These are phyloP conservation scores for Tuber microsphaerosporum DNA, from an alignment of 495 filamentous ascomycete species.

Conservation along the genomic window DNA sequence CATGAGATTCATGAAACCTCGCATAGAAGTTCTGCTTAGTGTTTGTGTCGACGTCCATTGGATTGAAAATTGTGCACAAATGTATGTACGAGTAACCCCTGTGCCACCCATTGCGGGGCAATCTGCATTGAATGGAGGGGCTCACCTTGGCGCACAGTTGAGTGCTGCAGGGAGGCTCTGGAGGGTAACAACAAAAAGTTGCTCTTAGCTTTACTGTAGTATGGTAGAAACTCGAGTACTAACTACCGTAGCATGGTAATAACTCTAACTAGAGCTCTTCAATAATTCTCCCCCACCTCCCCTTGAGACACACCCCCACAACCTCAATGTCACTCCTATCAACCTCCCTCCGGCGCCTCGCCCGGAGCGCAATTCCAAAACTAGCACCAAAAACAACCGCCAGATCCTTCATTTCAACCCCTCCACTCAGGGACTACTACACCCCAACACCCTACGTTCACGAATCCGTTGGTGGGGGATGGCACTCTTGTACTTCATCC, in stretches of 20 bases:
- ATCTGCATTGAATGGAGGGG: not conserved
- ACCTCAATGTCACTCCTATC: conserved; percentile 11
- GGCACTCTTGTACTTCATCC: conserved; percentile 39
- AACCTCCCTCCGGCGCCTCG: conserved; percentile 11
- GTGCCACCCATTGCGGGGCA: not conserved
- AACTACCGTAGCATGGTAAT: not conserved
- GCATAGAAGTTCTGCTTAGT: conserved; percentile 33
- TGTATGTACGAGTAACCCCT: not conserved
- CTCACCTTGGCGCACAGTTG: not conserved
- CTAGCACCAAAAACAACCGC: not conserved
- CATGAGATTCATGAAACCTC: conserved; percentile 25
- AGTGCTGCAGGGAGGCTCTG: not conserved
- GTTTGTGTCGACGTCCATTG: conserved; percentile 28
- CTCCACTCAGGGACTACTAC: conserved; percentile 31
- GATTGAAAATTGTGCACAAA: not conserved
- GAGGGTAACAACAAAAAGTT: conserved; percentile 19
- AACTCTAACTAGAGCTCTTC: not conserved
- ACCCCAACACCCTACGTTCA: conserved; percentile 39
- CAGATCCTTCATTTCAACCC: conserved; percentile 17
- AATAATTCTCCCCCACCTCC: not conserved
- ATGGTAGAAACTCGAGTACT: not conserved
- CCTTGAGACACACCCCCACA: conserved; percentile 8
- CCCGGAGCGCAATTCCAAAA: conserved; percentile 5
- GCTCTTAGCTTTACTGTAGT: too few relatives aligned
- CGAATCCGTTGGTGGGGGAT: conserved; percentile 40